Evolutionary conservation across 352 stramenopile genomes (phyloP), one percentile per base, ranked within the genome.

Genomic region (Achlya hypogyna): DNA sequence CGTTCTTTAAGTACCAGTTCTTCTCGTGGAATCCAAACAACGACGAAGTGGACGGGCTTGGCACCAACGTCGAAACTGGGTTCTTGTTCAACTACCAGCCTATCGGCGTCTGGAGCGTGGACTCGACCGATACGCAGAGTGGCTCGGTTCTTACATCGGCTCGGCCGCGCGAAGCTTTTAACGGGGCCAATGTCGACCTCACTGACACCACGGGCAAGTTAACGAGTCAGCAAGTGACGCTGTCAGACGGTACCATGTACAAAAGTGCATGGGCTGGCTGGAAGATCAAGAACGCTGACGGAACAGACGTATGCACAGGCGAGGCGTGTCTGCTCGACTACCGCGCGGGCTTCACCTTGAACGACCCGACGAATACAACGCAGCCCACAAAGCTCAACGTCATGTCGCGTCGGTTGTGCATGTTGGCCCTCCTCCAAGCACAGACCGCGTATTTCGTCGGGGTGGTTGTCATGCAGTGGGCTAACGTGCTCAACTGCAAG

Each of bases 401-500:
- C 47, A 74, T 86, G 63, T 91, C 78, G 43, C 81, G 84, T 23
- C 89, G 90, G 76, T 72, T 80, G 28, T 78, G 88, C 65, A 72
- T 80, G 51, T 81, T 89, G 65, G 76, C 86, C 5, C 70, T 96
- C n/a, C 59, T 76, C 1, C 79, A 93, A 38, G 78, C 84, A 0
- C 87, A 96, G 75, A 88, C 81, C 34, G 82, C 84, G 32, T 93
- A 86, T 67, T 91, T 93, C 66, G 70, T 89, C 1, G 78, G 77
- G 1, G 74, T 95, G 42, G 84, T 95, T 9, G 63, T 96, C 32
- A 80, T 82, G 34, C 88, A 96, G 72, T 94, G 85, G 76, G 77
- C 86, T 23, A 89, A 95, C 65, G 32, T 96, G 22, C 65, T 96
- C 14, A 83, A 95, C 51, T 95, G 82, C 72, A 93, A 93, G 65